phyloP scores from a whole-genome alignment of 352 stramenopile genomes.

The Pythium sp. region DNA sequence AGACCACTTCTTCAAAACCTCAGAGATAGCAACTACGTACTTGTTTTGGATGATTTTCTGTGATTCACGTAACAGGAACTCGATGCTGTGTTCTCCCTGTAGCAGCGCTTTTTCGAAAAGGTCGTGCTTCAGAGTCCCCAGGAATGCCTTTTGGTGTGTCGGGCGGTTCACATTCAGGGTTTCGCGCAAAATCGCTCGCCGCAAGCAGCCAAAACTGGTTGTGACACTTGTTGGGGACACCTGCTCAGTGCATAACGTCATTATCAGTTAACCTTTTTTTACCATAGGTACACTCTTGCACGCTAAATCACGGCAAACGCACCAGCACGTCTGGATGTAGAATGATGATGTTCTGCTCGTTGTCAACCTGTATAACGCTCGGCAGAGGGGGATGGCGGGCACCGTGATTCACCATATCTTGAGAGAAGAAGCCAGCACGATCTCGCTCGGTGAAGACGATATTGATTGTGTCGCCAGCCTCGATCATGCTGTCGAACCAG shows the following conservation, averaged over 20 bases:
- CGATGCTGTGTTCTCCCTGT: constrained; percentile 26
- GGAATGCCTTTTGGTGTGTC: constrained; percentile 58
- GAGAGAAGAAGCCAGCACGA: constrained; percentile 40
- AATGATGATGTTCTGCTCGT: constrained; percentile 57
- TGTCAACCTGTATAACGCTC: constrained; percentile 42
- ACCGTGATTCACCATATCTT: constrained; percentile 17
- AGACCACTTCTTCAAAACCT: constrained; percentile 1
- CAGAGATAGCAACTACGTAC: constrained; percentile 25
- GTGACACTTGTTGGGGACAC: constrained; percentile 81
- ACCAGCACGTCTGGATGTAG: constrained; percentile 79
- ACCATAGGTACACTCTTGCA: neutral
- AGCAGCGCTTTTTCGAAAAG: constrained; percentile 67
- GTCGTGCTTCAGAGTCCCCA: constrained; percentile 84
- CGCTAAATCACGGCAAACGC: constrained; percentile 5
- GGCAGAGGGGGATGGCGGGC: neutral
- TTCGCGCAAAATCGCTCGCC: constrained; percentile 64
- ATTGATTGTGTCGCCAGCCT: constrained; percentile 78
- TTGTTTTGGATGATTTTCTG: constrained; percentile 54
- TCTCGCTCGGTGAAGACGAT: constrained; percentile 68
- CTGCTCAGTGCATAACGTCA: constrained; percentile 19
- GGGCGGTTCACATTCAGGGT: constrained; percentile 55
- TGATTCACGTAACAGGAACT: constrained; percentile 40
- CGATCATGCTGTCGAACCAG: constrained; percentile 74
- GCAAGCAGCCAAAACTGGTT: constrained; percentile 70
- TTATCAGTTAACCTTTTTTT: neutral